Evolutionary conservation across 2,329 filamentous ascomycete species (phyloP).

Genomic region (Neofusicoccum sp.): DNA sequence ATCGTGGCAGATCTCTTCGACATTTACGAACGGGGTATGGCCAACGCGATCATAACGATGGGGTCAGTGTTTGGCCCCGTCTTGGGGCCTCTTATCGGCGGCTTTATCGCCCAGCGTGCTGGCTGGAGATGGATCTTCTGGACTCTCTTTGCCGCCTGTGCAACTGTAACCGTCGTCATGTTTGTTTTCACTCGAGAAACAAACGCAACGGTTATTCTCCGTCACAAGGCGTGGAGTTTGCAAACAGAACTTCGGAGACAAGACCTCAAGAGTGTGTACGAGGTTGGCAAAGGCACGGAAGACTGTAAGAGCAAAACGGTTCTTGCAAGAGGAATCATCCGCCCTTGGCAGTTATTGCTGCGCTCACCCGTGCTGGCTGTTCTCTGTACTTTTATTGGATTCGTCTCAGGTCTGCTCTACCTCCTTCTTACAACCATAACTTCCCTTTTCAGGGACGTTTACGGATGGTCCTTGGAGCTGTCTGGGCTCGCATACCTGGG

Average conservation of each 20-base stretch:
- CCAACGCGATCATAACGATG: background rate
- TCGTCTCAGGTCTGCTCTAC: constrained; percentile 36
- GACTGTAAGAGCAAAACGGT: background rate
- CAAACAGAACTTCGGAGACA: background rate
- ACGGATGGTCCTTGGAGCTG: constrained; percentile 32
- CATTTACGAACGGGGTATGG: background rate
- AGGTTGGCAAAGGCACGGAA: background rate
- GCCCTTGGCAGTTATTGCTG: constrained; percentile 34
- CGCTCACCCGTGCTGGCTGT: constrained; percentile 34
- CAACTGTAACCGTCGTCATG: background rate
- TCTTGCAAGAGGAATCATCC: constrained; percentile 23
- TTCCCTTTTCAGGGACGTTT: constrained; percentile 31
- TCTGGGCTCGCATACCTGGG: constrained; percentile 37
- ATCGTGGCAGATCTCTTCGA: background rate
- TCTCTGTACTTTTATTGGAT: constrained; percentile 34
- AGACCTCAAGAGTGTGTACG: background rate
- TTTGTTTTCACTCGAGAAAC: background rate
- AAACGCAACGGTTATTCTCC: background rate
- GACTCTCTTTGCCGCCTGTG: constrained; percentile 29
- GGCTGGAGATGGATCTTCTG: constrained; percentile 38
- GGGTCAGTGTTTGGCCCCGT: constrained; percentile 28
- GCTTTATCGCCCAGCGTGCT: constrained; percentile 33
- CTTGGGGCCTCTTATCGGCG: constrained; percentile 32
- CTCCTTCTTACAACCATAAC: constrained; percentile 39
- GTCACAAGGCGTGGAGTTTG: background rate